Evolutionary conservation across 2,329 filamentous ascomycete genomes (phyloP), one percentile per base, ranked within the genome.

Genomic region (Venturia nashicola): DNA sequence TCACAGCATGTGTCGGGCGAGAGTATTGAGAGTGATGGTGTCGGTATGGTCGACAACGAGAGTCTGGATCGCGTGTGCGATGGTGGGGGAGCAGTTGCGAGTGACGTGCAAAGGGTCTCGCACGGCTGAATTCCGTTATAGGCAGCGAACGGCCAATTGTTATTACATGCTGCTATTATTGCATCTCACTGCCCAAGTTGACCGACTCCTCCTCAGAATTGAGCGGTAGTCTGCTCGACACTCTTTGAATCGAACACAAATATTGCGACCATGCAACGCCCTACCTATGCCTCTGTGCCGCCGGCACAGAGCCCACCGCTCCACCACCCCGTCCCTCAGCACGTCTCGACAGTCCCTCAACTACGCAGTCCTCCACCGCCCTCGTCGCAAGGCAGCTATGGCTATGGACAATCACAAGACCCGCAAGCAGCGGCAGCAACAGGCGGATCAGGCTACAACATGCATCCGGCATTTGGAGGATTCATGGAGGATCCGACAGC

Each of bases 271-370:
- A 97, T 97, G 93, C 93, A 97, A 79, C 89, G 91, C 75, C 82
- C 87, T 96, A 94, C 79, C 85, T 86, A 67, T 76, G 76, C 76
- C 89, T 91, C 72, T n/a, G n/a, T n/a, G n/a, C 80, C 83, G 68
- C 85, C 84, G 36, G 85, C 86, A 66, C 84, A 87, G 70, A 96
- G 91, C 73, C 93, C 92, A 74, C 92, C 93, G 68, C 86, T 97
- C 70, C 94, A 97, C 77, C 94, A 97, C 75, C 94, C 94, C 65
- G 91, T 97, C 65, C 94, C 94, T 67, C 94, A 99, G 77, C 94
- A 99, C 82, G 93, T 97, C 71, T 97, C 94, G 73, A 96, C 92
- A 65, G 94, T 99, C 60, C 94, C 94, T 55, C 94, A 97, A 79
- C 86, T 99, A 75, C 87, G 95, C 76, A n/a, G n/a, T n/a, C 97